Base-by-base conservation (phyloP, 352 stramenopile species). In the Pythium vanterpoolii region DNA sequence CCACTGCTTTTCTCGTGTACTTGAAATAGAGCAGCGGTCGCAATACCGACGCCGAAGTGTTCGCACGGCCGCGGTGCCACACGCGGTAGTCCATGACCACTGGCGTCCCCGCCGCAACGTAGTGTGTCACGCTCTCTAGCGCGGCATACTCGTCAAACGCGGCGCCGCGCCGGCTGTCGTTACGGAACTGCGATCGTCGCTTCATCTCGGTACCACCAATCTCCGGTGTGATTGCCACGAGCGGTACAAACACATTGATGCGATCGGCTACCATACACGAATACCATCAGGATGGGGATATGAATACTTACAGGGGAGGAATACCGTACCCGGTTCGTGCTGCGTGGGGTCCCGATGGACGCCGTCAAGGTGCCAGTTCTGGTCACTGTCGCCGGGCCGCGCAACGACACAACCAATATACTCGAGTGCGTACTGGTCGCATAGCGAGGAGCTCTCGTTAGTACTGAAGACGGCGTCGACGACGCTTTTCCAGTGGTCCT, bases 331-430 rank as follows among this genome's bases (percentile, higher is more conserved):
- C 62, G 68, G 68, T 60, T 87, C 72, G 27, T 92, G 82, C 14
- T 68, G 33, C 10, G 66, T 51, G 18, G 72, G 58, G 42, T 83
- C 76, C n/a, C 66, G 66, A 33, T 92, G 79, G 43, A 92, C 77
- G 28, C 82, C 82, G 60, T 92, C 82, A 19, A 92, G 68, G 56
- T 92, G 82, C 82, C 82, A 92, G 69, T 92, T 92, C 63, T 92
- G 82, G 59, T 83, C 70, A 0, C 8, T 33, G 48, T 92, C 82
- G 21, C 74, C 79, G 3, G 82, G 79, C 48, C 74, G 67, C 0
- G 82, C 78, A 1, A 92, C 53, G 16, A 92, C 82, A 44, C 82
- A 92, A 5, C 82, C 82, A 54, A 88, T 64, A 53, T 90, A 92
- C 59, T 92, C 80, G 34, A 89, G 79, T 23, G 9, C 24, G 14